Evolutionary conservation across 192 early-diverging fungal species (phyloP).

Genomic region (Obelidium mucronatum): DNA sequence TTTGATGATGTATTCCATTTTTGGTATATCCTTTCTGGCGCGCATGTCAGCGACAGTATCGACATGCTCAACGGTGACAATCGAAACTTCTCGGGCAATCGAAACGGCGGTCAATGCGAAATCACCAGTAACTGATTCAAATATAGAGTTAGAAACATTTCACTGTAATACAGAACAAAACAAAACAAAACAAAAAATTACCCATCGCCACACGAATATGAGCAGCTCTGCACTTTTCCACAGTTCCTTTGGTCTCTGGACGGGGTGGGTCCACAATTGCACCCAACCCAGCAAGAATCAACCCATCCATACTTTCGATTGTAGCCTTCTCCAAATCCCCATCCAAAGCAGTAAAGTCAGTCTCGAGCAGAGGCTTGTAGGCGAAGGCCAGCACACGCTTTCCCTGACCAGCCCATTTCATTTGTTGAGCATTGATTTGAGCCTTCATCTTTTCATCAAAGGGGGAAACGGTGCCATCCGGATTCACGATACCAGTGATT

Average conservation of each 20-base stretch:
- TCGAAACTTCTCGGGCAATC: slow-evolving; percentile 79
- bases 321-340: slow-evolving; percentile 52
- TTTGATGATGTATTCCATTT: neutral
- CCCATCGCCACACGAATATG: slow-evolving; percentile 80
- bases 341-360: neutral
- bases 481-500: slow-evolving; percentile 72
- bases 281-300: slow-evolving; percentile 77
- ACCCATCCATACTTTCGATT: slow-evolving; percentile 63
- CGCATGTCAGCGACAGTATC: slow-evolving; percentile 27
- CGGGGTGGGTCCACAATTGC: slow-evolving; percentile 88
- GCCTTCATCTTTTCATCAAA: slow-evolving; percentile 56
- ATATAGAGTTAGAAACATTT: neutral
- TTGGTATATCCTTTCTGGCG: neutral
- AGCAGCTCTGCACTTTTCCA: slow-evolving; percentile 66
- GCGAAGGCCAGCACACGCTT: slow-evolving; percentile 91
- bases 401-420: slow-evolving; percentile 69
- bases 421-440: slow-evolving; percentile 64
- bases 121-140: slow-evolving; percentile 73
- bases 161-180: neutral
- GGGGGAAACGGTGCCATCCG: slow-evolving; percentile 49
- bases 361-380: slow-evolving; percentile 31
- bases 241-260: slow-evolving; percentile 68
- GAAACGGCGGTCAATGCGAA: slow-evolving; percentile 79
- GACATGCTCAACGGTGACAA: slow-evolving; percentile 49
- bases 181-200: slow-evolving; percentile 15